Percentiles rank a stretch among this genome's conserved stretches.
Conservation (phyloP, 2,329 filamentous ascomycete genomes). For the Apiospora saccharicola region DNA sequence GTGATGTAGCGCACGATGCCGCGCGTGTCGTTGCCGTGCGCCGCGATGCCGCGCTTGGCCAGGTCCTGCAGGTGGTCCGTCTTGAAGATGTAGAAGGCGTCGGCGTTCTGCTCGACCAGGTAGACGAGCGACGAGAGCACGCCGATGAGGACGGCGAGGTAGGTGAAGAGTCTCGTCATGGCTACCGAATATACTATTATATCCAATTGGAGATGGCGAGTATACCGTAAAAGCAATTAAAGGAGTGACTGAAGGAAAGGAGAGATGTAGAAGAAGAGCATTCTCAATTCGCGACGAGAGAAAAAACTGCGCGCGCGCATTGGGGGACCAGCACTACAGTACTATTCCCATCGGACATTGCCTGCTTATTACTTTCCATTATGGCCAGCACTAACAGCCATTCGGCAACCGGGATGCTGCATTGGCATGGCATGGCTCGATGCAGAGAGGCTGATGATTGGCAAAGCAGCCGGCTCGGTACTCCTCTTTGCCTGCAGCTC, state of each 20-base stretch:
- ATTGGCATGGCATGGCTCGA: constrained; percentile 6
- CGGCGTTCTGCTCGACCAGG: constrained; percentile 64
- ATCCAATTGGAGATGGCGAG: background rate
- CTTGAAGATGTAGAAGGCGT: constrained; percentile 79
- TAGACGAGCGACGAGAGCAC: constrained; percentile 61
- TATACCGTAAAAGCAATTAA: background rate
- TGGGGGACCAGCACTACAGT: background rate
- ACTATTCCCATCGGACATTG: constrained; percentile 20
- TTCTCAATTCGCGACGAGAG: background rate
- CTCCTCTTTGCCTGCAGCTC: constrained; percentile 14
- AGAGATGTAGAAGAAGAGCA: background rate
- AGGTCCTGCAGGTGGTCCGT: constrained; percentile 73
- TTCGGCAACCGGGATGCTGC: constrained; percentile 14
- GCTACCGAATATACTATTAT: background rate
- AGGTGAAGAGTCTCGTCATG: constrained; percentile 25
- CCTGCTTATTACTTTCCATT: constrained; percentile 18
- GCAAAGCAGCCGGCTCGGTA: background rate
- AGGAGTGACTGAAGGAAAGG: background rate
- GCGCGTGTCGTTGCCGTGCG: constrained; percentile 78
- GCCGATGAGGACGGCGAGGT: constrained; percentile 35
- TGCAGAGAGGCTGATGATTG: background rate
- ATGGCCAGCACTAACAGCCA: constrained; percentile 3
- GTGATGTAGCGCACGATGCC: constrained; percentile 75
- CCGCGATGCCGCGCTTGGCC: constrained; percentile 68
- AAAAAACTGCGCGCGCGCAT: constrained; percentile 1